Evolutionary conservation across 2,329 filamentous ascomycete species (phyloP), one percentile per base, ranked within the genome.

Genomic region (Calonectria pseudoturangicola): DNA sequence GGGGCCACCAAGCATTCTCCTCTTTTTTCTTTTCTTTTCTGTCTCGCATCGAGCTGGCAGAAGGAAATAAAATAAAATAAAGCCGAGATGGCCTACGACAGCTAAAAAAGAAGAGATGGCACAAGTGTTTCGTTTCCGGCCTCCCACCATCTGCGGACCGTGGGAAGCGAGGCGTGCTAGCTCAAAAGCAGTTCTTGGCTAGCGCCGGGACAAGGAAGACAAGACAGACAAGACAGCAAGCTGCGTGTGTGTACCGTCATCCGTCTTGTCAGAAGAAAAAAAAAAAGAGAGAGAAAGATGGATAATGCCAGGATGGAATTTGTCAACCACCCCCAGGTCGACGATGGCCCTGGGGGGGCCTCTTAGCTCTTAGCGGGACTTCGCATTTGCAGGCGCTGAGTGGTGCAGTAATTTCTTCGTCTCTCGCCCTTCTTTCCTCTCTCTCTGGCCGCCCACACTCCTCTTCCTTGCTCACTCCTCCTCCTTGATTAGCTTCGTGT

Each of bases 151-250:
- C 54, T 60, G 36, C 36, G 54, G 54, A 41, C 54, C 54, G 36
- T 60, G 54, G 54, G 54, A 60, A 25, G 54, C 54, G 54, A 60
- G 54, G 54, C 54, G 54, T 60, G 54, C 54, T 60, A 60, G 54
- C n/a, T 39, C 54, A 33, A 60, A 18, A 18, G 16, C 33, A 21
- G 54, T 21, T 27, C 39, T 36, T 58, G 36, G 21, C 54, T 60
- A 60, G 54, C 36, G 54, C 54, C 54, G 54, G 54, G 54, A 60
- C 33, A 60, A n/a, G n/a, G 33, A 60, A 21, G 21, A 21, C 21
- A 21, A 21, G 21, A 21, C 21, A 21, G 21, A 21, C 21, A 21
- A 21, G 21, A 8, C 18, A 12, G 8, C 2, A 25, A 48, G n/a
- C 9, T 10, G 8, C 45, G 12, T 6, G 18, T n/a, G 8, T 47